A percentile compares a stretch with the other conserved stretches of the same genome.
These are phyloP conservation scores for Chrysanthemum makinoi DNA, from an alignment of 129 eudicot species.

Conservation along the genomic window DNA sequence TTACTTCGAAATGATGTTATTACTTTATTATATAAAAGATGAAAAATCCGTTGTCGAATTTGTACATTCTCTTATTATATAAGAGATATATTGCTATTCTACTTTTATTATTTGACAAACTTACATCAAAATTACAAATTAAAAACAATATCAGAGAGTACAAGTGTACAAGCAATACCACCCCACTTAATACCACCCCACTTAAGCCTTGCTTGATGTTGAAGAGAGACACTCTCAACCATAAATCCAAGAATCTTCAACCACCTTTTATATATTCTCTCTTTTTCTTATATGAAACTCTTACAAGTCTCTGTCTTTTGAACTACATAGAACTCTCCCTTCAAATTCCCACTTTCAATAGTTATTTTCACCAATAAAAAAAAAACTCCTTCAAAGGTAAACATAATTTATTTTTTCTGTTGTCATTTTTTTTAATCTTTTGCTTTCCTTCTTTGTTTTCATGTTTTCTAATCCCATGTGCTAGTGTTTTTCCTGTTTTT, in stretches of 20 bases:
- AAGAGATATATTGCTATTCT: too few relatives aligned
- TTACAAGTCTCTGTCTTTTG: slow-evolving; percentile 23
- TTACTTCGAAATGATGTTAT: too few relatives aligned
- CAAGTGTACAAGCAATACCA: slow-evolving; percentile 19
- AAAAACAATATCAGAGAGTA: background rate
- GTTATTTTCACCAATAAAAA: background rate
- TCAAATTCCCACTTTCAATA: background rate
- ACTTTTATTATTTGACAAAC: background rate
- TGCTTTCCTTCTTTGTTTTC: background rate
- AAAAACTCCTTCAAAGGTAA: slow-evolving; percentile 24
- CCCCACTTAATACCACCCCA: background rate
- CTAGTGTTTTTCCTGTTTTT: background rate
- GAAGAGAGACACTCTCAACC: slow-evolving; percentile 20
- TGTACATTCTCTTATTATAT: too few relatives aligned
- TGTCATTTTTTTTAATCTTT: background rate
- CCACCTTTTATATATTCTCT: slow-evolving; percentile 1
- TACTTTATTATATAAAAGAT: too few relatives aligned
- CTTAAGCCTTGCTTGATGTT: slow-evolving; percentile 12
- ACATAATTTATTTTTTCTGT: background rate
- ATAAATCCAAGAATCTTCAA: slow-evolving; percentile 11
- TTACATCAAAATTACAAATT: background rate
- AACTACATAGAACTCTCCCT: slow-evolving; percentile 17
- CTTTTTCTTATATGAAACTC: slow-evolving; percentile 7
- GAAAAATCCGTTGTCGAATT: too few relatives aligned
- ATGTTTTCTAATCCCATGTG: background rate